Evolutionary conservation across 148 eudicot genomes (phyloP).

Genomic region (Vaccinium vitisidaea): DNA sequence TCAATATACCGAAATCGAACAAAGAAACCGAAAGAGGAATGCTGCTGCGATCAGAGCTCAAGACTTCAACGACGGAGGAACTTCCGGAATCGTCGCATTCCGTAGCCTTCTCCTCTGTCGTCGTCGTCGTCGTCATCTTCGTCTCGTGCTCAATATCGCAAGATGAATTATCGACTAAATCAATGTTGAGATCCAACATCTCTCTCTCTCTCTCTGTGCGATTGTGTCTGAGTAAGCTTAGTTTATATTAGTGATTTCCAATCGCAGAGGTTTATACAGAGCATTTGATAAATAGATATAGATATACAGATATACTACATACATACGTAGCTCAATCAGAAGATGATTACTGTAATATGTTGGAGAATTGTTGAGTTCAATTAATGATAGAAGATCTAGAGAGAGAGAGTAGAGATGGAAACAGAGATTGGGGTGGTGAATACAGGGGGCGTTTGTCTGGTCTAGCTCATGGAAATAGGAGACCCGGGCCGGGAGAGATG

Average conservation of each 20-base stretch:
- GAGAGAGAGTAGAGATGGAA: too few relatives aligned
- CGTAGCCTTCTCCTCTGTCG: background rate
- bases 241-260: background rate
- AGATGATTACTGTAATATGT: background rate
- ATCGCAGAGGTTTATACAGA: background rate
- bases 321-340: background rate
- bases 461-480: too few relatives aligned
- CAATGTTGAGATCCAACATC: constrained; percentile 47
- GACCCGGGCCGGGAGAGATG: too few relatives aligned
- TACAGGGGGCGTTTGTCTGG: too few relatives aligned
- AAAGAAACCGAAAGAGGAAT: constrained; percentile 6
- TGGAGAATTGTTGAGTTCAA: background rate
- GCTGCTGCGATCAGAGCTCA: constrained; percentile 10
- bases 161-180: background rate
- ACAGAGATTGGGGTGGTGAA: too few relatives aligned
- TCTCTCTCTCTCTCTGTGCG: background rate
- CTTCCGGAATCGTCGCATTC: constrained; percentile 41
- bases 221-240: constrained; percentile 34
- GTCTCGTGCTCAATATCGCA: constrained; percentile 11
- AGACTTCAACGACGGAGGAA: constrained; percentile 19
- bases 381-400: background rate
- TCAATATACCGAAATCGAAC: constrained; percentile 23
- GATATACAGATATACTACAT: too few relatives aligned
- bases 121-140: background rate
- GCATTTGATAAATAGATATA: background rate